These are phyloP conservation scores for Limnanthes douglasii DNA, from an alignment of 345 rosid species.

Conservation along the genomic window DNA sequence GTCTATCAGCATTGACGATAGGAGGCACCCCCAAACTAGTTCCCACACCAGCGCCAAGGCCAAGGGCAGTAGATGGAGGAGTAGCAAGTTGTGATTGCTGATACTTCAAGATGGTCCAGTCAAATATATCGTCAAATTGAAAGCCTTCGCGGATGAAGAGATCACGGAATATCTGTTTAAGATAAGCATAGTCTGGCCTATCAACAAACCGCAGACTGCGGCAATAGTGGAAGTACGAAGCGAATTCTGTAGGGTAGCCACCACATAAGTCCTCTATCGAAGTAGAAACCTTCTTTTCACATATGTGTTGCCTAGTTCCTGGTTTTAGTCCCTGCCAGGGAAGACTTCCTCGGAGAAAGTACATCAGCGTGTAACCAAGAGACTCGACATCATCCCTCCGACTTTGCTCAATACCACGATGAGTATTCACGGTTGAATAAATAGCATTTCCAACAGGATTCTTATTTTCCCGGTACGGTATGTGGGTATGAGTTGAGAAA, in stretches of 20 bases:
- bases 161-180: slow-evolving; percentile 58
- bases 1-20: slow-evolving; percentile 37
- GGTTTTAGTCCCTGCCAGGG: slow-evolving; percentile 32
- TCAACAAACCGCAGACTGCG: slow-evolving; percentile 59
- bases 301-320: slow-evolving; percentile 27
- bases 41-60: slow-evolving; percentile 54
- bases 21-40: slow-evolving; percentile 63
- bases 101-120: slow-evolving; percentile 91
- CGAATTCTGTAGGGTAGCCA: slow-evolving; percentile 38
- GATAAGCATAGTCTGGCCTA: slow-evolving; percentile 61
- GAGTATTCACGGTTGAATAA: slow-evolving; percentile 53
- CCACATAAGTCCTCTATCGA: slow-evolving; percentile 19
- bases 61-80: slow-evolving; percentile 45
- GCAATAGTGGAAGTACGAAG: slow-evolving; percentile 51
- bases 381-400: slow-evolving; percentile 96
- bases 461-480: slow-evolving; percentile 50
- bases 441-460: slow-evolving; percentile 57
- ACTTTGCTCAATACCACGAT: slow-evolving; percentile 59
- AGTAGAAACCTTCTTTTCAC: slow-evolving; percentile 27
- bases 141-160: slow-evolving; percentile 81
- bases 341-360: slow-evolving; percentile 59
- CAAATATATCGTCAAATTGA: slow-evolving; percentile 86
- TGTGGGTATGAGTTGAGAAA: slow-evolving; percentile 37
- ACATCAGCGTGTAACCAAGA: slow-evolving; percentile 86
- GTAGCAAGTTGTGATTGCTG: slow-evolving; percentile 74